Conservation (phyloP, 331 rosid genomes). For the Acacia pycnantha region DNA sequence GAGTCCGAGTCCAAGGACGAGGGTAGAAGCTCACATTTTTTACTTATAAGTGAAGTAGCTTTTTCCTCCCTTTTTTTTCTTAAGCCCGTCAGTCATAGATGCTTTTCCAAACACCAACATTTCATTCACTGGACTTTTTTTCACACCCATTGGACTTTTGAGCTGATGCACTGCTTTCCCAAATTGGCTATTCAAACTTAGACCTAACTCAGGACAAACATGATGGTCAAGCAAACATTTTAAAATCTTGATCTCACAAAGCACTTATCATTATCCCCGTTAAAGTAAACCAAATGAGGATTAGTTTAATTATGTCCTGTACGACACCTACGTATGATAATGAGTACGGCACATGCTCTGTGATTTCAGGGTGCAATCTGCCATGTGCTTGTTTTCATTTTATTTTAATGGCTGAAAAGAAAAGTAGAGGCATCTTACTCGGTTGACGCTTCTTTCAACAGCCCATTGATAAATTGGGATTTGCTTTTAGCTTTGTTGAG, state of each 20-base stretch:
- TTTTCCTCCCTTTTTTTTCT: too few relatives aligned
- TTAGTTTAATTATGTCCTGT: conserved; percentile 20
- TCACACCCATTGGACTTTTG: too few relatives aligned
- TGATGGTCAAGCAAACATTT: conserved; percentile 24
- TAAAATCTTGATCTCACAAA: conserved; percentile 15
- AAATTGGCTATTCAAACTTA: neutral
- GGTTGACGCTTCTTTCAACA: conserved; percentile 27
- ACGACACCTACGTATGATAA: conserved; percentile 12
- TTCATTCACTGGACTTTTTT: too few relatives aligned
- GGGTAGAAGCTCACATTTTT: too few relatives aligned
- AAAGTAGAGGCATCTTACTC: conserved; percentile 29
- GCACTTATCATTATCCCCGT: conserved; percentile 30
- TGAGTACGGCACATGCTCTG: conserved; percentile 17
- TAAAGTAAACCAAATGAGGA: neutral
- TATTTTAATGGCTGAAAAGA: conserved; percentile 16
- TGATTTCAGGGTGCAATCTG: neutral
- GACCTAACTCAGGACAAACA: neutral
- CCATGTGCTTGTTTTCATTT: neutral
- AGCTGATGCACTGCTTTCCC: too few relatives aligned
- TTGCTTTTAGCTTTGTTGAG: neutral
- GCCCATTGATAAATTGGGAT: conserved; percentile 25
- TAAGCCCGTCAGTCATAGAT: too few relatives aligned
- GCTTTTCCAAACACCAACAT: too few relatives aligned
- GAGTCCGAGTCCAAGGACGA: too few relatives aligned
- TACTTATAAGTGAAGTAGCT: too few relatives aligned